Base-by-base conservation (phyloP, 2,329 filamentous ascomycete species). In the Alternaria viburni region DNA sequence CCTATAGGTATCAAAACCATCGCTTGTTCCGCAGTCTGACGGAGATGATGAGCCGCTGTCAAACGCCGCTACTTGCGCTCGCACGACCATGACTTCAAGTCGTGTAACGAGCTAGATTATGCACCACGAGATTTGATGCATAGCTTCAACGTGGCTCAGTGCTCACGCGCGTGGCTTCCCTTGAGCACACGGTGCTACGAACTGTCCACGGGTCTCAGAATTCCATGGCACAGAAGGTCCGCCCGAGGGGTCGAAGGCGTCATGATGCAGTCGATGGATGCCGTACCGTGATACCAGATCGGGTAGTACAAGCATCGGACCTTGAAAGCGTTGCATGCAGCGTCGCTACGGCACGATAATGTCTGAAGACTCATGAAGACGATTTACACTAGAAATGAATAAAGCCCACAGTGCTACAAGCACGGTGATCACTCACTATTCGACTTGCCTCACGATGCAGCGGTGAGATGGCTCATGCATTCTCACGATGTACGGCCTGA, bases 21-120 rank as follows among this genome's bases (percentile, higher is more conserved):
- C 54, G 25, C 54, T 55, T 19, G 28, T 32, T 30, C 51, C 32
- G 55, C 26, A 60, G 25, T 46, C 57, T 55, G 52, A 45, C 57
- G 56, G 64, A 47, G 41, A 57, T 28, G 55, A 64, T 12, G 54
- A 23, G 57, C 62, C 59, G 64, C 68, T 71, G 65, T 69, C 65
- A 71, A 55, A 66, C 52, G 12, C 41, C 57, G 54, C 26, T 65
- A 57, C 44, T 61, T 67, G 54, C 67, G 60, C 54, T 65, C 59
- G 64, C 67, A 59, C 60, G 62, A 67, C 62, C 49, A 12, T 30
- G 59, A 45, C 36, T 43, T 25, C 43, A 65, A 58, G 70, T 46
- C 51, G 73, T 77, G 68, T 60, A 66, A 77, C 68, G 45, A 49
- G 61, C 76, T 78, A 77, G 74, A 69, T 70, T 71, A 79, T 78